A percentile compares a stretch with the other conserved stretches of the same genome.
phyloP scores from a whole-genome alignment of 2,329 filamentous ascomycete species.

The Talaromyces sp. region DNA sequence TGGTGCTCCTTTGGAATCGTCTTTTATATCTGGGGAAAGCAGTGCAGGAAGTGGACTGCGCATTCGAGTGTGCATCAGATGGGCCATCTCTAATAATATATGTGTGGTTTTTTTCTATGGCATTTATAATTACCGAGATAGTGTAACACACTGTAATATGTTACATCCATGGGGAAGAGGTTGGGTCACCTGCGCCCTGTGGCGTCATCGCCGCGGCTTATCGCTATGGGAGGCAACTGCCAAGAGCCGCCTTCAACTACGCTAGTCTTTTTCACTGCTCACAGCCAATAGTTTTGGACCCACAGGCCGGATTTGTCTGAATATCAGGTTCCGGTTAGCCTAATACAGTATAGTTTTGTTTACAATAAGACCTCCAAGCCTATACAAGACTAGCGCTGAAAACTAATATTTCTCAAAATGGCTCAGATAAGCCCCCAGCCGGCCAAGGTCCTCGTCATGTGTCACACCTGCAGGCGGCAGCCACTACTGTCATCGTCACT shows the following conservation, averaged over 20 bases:
- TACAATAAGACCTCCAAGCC: background rate
- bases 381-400: background rate
- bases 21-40: slow-evolving; percentile 58
- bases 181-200: background rate
- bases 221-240: background rate
- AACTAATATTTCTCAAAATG: background rate
- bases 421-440: background rate
- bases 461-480: background rate
- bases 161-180: background rate
- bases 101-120: too few species aligned
- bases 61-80: slow-evolving; percentile 54
- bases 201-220: background rate
- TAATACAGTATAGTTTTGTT: background rate
- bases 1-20: slow-evolving; percentile 53
- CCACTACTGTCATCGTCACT: background rate
- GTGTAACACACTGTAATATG: background rate
- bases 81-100: slow-evolving; percentile 19
- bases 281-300: background rate
- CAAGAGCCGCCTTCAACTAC: background rate
- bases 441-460: background rate
- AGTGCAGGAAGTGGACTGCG: slow-evolving; percentile 52
- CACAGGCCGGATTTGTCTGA: background rate
- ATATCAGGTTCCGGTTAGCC: background rate
- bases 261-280: background rate
- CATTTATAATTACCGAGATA: too few species aligned